These are phyloP conservation scores for Kickxella alabastrina DNA, from an alignment of 192 early-diverging fungal species.

Conservation along the genomic window DNA sequence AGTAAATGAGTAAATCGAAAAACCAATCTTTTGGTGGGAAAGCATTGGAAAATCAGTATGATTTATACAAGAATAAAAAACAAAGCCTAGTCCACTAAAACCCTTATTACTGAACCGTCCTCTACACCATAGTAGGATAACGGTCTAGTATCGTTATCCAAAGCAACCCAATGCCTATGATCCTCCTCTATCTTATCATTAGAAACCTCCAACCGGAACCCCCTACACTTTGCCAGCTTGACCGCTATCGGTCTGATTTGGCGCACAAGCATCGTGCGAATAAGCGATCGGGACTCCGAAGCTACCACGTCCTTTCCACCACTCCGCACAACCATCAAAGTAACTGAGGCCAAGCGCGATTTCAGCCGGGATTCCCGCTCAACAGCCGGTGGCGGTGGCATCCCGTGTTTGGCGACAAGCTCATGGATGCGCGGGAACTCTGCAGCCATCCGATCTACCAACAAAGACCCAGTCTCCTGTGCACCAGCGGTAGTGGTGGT, in stretches of 20 bases:
- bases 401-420: constrained; percentile 21
- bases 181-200: no score
- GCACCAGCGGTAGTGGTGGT: no score
- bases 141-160: constrained; percentile 26
- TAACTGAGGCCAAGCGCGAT: constrained; percentile 1
- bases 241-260: constrained; percentile 24
- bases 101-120: constrained; percentile 14
- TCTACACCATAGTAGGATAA: constrained; percentile 34
- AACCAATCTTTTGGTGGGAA: no score
- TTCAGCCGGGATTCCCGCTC: no score
- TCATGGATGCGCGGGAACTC: constrained; percentile 12
- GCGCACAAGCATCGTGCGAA: constrained; percentile 34
- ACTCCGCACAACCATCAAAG: constrained; percentile 6
- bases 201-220: no score
- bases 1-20: neutral
- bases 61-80: neutral
- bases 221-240: no score
- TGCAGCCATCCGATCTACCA: constrained; percentile 1
- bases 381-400: no score
- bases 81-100: constrained; percentile 3
- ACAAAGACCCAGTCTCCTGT: neutral
- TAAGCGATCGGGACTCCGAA: constrained; percentile 8
- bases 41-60: no score
- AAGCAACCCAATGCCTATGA: constrained; percentile 11
- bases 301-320: neutral